These are phyloP conservation scores for Sisymbrium altissimum DNA, from an alignment of 345 rosid species.

Conservation along the genomic window DNA sequence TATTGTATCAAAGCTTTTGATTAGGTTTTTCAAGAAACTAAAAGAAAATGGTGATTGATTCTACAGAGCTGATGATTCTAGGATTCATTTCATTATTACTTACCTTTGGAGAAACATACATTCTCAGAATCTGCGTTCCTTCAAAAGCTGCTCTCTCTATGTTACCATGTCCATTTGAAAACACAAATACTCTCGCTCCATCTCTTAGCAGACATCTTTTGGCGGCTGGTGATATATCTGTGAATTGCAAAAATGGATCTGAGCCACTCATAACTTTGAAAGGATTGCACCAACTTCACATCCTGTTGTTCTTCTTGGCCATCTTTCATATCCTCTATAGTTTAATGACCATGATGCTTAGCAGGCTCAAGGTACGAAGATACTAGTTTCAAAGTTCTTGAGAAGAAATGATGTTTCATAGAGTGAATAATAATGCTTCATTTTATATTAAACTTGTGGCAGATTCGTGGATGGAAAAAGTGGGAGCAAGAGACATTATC, in stretches of 20 bases:
- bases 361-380: slow-evolving; percentile 67
- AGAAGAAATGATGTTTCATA: not conserved
- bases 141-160: slow-evolving; percentile 53
- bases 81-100: slow-evolving; percentile 90
- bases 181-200: slow-evolving; percentile 36
- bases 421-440: not conserved
- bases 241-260: slow-evolving; percentile 42
- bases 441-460: slow-evolving; percentile 5
- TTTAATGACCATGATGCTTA: slow-evolving; percentile 74
- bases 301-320: slow-evolving; percentile 89
- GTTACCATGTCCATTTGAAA: slow-evolving; percentile 58
- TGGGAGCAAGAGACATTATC: slow-evolving; percentile 91
- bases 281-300: slow-evolving; percentile 84
- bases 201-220: slow-evolving; percentile 47
- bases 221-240: slow-evolving; percentile 34
- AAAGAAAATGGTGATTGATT: not conserved
- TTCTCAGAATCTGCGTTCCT: slow-evolving; percentile 66
- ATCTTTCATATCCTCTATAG: slow-evolving; percentile 68
- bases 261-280: slow-evolving; percentile 68
- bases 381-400: not conserved
- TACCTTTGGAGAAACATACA: slow-evolving; percentile 67
- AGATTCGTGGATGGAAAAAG: slow-evolving; percentile 90
- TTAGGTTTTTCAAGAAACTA: not conserved
- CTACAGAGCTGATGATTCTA: slow-evolving; percentile 85
- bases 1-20: not conserved